Evolutionary conservation across 2,329 filamentous ascomycete genomes (phyloP).

Genomic region (Curvularia verruculosa): DNA sequence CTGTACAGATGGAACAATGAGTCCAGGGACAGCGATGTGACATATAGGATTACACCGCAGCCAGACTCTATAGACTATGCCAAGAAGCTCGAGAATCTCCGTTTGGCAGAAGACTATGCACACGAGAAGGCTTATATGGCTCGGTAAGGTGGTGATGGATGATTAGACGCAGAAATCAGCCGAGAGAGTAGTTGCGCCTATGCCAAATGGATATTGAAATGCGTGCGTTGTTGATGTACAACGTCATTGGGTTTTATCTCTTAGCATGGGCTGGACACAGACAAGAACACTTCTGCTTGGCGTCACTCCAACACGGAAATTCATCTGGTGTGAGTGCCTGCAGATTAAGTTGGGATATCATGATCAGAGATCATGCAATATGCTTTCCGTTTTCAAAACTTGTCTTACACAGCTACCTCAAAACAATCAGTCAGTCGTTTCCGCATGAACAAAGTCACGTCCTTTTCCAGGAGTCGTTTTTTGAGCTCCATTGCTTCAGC

Average conservation of each 20-base stretch:
- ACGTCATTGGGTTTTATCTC: no score
- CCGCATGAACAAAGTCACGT: no score
- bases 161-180: neutral
- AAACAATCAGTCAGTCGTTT: no score
- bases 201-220: neutral
- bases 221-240: neutral
- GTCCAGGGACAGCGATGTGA: slow-evolving; percentile 9
- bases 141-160: neutral
- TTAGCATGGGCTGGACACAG: no score
- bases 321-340: no score
- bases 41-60: slow-evolving; percentile 1
- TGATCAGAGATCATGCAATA: no score
- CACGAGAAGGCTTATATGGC: slow-evolving; percentile 6
- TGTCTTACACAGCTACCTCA: no score
- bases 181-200: neutral
- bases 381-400: no score
- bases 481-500: neutral
- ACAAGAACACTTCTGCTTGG: no score
- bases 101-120: slow-evolving; percentile 6
- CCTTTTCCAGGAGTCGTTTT: neutral
- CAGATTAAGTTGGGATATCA: no score
- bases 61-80: neutral
- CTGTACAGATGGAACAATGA: slow-evolving; percentile 17
- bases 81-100: slow-evolving; percentile 5
- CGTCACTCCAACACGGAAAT: no score